Percentiles rank a stretch among this genome's conserved stretches.
These are phyloP conservation scores for Aspergillus tamarii DNA, from an alignment of 2,329 filamentous ascomycete genomes.

Conservation along the genomic window DNA sequence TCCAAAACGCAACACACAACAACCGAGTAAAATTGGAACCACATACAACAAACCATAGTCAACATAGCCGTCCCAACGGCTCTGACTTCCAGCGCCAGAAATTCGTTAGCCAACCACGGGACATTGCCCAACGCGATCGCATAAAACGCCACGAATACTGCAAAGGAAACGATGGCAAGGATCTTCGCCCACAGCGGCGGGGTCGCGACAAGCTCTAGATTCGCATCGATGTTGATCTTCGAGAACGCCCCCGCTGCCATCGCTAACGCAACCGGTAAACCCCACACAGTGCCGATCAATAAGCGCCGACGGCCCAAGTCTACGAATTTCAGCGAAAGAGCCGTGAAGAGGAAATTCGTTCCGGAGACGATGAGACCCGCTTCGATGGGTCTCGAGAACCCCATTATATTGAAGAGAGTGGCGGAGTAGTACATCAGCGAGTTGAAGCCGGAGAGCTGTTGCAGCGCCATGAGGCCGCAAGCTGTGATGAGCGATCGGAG, in stretches of 20 bases:
- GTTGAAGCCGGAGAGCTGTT: neutral
- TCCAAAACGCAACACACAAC: neutral
- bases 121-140: neutral
- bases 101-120: neutral
- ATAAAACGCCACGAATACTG: neutral
- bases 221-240: neutral
- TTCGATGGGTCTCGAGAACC: neutral
- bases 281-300: neutral
- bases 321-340: neutral
- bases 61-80: neutral
- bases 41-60: slow-evolving; percentile 1
- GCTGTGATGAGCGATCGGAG: neutral
- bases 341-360: neutral
- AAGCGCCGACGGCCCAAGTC: neutral
- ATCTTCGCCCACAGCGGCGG: neutral
- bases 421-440: neutral
- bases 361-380: neutral
- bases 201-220: neutral
- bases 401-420: slow-evolving; percentile 1
- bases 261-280: neutral
- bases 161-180: neutral
- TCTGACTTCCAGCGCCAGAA: neutral
- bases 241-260: neutral
- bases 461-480: neutral
- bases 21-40: neutral